These are phyloP conservation scores for Solanum pinnatisectum DNA, from an alignment of 257 asterid species.

Conservation along the genomic window DNA sequence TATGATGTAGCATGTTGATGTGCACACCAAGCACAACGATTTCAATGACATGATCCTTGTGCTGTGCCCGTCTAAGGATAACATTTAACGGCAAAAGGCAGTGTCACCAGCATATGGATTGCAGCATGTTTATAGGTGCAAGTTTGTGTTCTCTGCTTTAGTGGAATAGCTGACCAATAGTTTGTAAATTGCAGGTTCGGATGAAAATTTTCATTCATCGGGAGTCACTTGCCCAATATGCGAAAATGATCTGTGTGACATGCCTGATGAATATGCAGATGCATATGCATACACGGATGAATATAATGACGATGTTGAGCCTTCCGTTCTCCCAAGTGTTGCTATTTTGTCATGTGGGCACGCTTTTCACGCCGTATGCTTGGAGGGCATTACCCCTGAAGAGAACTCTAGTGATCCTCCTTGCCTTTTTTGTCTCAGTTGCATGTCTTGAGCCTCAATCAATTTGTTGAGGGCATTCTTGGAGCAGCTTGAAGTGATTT, in stretches of 20 bases:
- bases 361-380: conserved; percentile 12
- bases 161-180: background rate
- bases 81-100: background rate
- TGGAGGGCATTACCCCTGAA: background rate
- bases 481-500: background rate
- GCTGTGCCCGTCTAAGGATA: background rate
- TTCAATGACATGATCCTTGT: background rate
- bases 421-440: conserved; percentile 12
- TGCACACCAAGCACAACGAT: background rate
- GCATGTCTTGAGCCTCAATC: background rate
- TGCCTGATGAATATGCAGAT: background rate
- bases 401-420: conserved; percentile 12
- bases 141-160: background rate
- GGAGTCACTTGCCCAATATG: conserved; percentile 1
- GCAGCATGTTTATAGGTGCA: background rate
- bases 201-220: background rate
- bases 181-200: background rate
- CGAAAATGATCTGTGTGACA: background rate
- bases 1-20: background rate
- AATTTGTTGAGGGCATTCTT: background rate
- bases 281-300: background rate
- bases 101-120: background rate
- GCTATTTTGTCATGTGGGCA: conserved; percentile 22
- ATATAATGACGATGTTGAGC: background rate
- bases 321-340: conserved; percentile 1